A percentile compares a stretch with the other conserved stretches of the same genome.
Evolutionary conservation across 2,329 filamentous ascomycete genomes (phyloP).

Genomic region (Xylaria hypoxylon): DNA sequence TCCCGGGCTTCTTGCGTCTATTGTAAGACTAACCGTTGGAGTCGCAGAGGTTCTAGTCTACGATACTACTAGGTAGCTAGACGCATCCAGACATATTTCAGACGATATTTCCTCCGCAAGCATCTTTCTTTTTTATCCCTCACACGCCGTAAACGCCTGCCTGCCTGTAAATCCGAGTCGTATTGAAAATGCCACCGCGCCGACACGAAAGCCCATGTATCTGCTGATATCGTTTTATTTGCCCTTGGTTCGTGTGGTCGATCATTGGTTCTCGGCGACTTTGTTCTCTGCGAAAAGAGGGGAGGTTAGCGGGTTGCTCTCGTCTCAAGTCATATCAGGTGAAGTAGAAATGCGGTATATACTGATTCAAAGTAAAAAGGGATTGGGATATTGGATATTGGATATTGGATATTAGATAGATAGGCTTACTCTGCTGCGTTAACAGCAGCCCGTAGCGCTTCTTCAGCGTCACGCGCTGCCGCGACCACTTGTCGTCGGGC

Average conservation of each 20-base stretch:
- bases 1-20: neutral
- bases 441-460: slow-evolving; percentile 89
- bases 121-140: neutral
- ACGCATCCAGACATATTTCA: neutral
- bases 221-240: slow-evolving; percentile 17
- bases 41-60: neutral
- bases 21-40: neutral
- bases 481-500: slow-evolving; percentile 98
- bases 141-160: slow-evolving; percentile 33
- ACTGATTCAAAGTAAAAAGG: too few species aligned
- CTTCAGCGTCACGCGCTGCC: slow-evolving; percentile 94
- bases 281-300: slow-evolving; percentile 47
- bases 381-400: too few species aligned
- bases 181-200: neutral
- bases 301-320: slow-evolving; percentile 26
- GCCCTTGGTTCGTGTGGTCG: neutral
- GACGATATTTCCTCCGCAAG: neutral
- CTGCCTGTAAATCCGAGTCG: neutral
- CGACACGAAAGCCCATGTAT: neutral
- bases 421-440: slow-evolving; percentile 74
- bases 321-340: neutral
- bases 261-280: slow-evolving; percentile 46
- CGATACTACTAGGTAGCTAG: neutral
- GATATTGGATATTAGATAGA: too few species aligned
- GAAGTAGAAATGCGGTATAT: neutral